These are phyloP conservation scores for Epichloe elymi DNA, from an alignment of 2,329 filamentous ascomycete species.

Conservation along the genomic window DNA sequence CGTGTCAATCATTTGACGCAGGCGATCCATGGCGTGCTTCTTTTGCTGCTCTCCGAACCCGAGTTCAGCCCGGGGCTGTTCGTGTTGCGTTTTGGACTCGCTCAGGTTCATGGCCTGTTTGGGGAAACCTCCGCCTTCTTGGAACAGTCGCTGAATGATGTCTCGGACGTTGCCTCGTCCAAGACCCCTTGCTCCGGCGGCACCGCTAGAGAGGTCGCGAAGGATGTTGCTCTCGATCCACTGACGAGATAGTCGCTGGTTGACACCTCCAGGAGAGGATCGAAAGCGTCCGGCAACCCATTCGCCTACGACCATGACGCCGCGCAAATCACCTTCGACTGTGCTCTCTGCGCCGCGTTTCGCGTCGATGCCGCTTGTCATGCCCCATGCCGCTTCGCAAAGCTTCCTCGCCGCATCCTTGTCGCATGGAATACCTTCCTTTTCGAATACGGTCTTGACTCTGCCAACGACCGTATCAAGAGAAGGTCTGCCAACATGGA, in stretches of 20 bases:
- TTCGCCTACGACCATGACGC: constrained; percentile 75
- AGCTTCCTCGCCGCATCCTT: constrained; percentile 76
- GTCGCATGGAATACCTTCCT: constrained; percentile 79
- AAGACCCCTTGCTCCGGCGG: constrained; percentile 56
- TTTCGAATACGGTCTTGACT: constrained; percentile 73
- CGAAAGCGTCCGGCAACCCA: constrained; percentile 68
- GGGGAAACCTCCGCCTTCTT: constrained; percentile 66
- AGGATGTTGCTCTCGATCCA: constrained; percentile 67
- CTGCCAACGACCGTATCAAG: constrained; percentile 74
- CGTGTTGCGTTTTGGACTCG: constrained; percentile 30
- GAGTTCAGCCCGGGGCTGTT: constrained; percentile 46
- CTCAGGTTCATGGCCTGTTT: constrained; percentile 34
- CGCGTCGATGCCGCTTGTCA: constrained; percentile 57
- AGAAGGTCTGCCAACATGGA: constrained; percentile 81
- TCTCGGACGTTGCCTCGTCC: constrained; percentile 62
- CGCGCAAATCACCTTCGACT: constrained; percentile 62
- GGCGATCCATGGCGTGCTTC: constrained; percentile 55
- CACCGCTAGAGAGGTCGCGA: constrained; percentile 54
- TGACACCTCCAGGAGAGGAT: constrained; percentile 27
- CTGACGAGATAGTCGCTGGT: constrained; percentile 48
- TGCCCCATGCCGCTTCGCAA: constrained; percentile 73
- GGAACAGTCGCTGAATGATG: constrained; percentile 65
- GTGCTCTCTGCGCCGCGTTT: constrained; percentile 54
- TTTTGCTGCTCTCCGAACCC: constrained; percentile 59
- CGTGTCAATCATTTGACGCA: constrained; percentile 65